Evolutionary conservation across 2,329 filamentous ascomycete genomes (phyloP).

Genomic region (Colletotrichum caudatum): DNA sequence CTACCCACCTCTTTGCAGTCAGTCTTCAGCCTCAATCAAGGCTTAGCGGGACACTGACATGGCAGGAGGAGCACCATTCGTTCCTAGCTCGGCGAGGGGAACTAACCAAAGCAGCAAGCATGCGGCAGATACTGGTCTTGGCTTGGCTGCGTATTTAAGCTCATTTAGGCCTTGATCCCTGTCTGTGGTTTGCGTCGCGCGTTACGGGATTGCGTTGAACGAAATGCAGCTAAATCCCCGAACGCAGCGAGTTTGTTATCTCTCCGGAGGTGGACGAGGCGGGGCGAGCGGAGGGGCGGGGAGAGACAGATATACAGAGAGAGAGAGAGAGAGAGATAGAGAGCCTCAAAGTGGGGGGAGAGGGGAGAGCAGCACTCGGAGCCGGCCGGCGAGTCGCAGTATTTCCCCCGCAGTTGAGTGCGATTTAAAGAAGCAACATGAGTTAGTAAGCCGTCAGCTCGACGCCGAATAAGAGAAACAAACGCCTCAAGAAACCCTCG

Average conservation of each 20-base stretch:
- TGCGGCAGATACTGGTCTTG: not conserved
- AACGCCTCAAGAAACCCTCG: no score
- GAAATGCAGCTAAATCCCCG: slow-evolving; percentile 3
- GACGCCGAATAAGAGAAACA: not conserved
- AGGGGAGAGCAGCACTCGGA: slow-evolving; percentile 21
- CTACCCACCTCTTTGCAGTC: not conserved
- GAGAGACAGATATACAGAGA: no score
- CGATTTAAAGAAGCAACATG: not conserved
- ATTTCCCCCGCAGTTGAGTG: slow-evolving; percentile 31
- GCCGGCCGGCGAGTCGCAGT: slow-evolving; percentile 28
- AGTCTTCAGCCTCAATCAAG: slow-evolving; percentile 27
- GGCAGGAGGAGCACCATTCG: slow-evolving; percentile 12
- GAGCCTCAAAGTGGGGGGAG: slow-evolving; percentile 16
- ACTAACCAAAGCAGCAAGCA: slow-evolving; percentile 5
- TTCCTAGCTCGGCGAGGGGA: slow-evolving; percentile 24
- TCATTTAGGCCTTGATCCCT: slow-evolving; percentile 18
- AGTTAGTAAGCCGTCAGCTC: not conserved
- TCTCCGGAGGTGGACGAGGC: not conserved
- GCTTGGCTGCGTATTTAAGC: slow-evolving; percentile 5
- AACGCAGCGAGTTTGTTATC: slow-evolving; percentile 26
- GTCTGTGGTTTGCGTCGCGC: slow-evolving; percentile 21
- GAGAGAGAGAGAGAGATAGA: no score
- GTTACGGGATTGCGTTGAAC: slow-evolving; percentile 38
- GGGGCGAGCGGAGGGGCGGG: no score
- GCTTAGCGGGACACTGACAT: slow-evolving; percentile 6